Evolutionary conservation across 169 alveolate genomes (phyloP).

Genomic region (Fabrea salina): DNA sequence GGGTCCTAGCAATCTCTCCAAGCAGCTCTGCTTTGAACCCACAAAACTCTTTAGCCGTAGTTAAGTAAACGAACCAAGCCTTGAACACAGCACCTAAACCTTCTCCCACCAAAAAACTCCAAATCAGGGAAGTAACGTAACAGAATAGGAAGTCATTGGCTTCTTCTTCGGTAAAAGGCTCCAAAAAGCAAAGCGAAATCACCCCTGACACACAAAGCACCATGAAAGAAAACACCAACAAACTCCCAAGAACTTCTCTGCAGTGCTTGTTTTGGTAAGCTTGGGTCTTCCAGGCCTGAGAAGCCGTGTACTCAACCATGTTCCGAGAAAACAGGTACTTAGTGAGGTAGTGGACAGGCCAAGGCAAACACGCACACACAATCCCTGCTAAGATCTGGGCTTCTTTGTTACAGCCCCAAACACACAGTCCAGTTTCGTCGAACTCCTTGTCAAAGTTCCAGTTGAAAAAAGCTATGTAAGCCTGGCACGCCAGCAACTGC

Average conservation of each 20-base stretch:
- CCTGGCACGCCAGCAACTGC: not conserved
- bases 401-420: conserved; percentile 25
- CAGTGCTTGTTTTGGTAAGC: conserved; percentile 23
- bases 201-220: not conserved
- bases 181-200: not conserved
- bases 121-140: not conserved
- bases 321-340: conserved; percentile 9
- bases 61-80: conserved; percentile 20
- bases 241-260: conserved; percentile 3
- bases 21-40: not conserved
- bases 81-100: not conserved
- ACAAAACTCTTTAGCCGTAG: not conserved
- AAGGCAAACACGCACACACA: not conserved
- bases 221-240: not conserved
- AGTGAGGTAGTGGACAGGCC: conserved; percentile 2
- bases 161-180: not conserved
- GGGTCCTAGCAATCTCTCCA: not conserved
- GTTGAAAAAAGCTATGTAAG: not conserved
- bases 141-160: conserved; percentile 17
- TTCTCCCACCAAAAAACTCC: conserved; percentile 20
- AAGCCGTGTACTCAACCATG: not conserved
- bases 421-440: conserved; percentile 7
- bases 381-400: conserved; percentile 17
- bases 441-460: conserved; percentile 4
- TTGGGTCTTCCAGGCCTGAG: not conserved